Evolutionary conservation across 2,329 filamentous ascomycete species (phyloP).

Genomic region (Botrytis tulipae): DNA sequence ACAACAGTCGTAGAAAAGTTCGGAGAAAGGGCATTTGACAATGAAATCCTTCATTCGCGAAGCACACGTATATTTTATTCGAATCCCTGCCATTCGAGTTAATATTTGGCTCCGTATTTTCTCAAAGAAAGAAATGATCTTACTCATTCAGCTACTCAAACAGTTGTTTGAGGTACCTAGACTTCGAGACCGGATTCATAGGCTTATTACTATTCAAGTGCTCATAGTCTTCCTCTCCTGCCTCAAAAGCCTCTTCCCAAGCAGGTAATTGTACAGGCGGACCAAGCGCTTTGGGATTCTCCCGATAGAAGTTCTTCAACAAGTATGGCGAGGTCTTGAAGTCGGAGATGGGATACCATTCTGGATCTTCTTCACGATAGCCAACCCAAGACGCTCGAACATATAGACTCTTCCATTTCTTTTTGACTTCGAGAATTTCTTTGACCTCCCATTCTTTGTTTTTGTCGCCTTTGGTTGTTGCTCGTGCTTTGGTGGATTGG

Average conservation of each 20-base stretch:
- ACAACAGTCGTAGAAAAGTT: background rate
- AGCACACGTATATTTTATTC: background rate
- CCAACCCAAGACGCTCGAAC: background rate
- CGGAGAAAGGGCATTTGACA: background rate
- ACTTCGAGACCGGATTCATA: background rate
- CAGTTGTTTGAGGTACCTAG: background rate
- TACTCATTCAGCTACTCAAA: background rate
- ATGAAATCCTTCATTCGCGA: too few relatives aligned
- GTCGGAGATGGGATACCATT: background rate
- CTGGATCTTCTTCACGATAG: background rate
- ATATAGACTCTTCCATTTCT: background rate
- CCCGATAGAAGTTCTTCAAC: background rate
- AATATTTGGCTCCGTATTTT: background rate
- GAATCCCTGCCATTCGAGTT: background rate
- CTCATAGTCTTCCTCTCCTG: slow-evolving; percentile 1
- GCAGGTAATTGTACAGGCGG: background rate
- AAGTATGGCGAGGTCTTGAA: background rate
- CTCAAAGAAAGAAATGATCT: too few relatives aligned
- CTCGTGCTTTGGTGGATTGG: background rate
- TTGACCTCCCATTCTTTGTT: slow-evolving; percentile 5
- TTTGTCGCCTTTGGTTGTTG: background rate
- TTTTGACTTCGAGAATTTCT: background rate
- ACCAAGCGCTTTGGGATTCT: background rate
- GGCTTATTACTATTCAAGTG: background rate
- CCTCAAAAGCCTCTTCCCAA: background rate